Evolutionary conservation across 192 early-diverging fungal species (phyloP).

Genomic region (Globomyces pollinis-pini): DNA sequence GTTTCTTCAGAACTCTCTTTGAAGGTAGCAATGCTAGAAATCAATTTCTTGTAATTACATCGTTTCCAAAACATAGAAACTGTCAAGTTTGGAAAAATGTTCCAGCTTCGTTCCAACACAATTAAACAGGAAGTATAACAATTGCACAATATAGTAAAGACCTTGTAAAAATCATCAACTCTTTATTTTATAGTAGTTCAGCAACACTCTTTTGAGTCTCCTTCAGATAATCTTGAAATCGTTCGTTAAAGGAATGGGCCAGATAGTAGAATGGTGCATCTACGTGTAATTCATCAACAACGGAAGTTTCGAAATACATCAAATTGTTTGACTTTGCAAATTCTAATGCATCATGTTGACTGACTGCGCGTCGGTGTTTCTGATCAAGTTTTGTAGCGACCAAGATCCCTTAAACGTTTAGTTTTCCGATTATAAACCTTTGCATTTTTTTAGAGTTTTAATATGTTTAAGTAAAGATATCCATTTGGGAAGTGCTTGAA

Average conservation of each 20-base stretch:
- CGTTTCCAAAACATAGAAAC: too few relatives aligned
- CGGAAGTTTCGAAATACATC: slow-evolving; percentile 41
- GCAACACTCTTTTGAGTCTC: not conserved
- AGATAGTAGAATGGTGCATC: slow-evolving; percentile 48
- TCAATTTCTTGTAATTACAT: too few relatives aligned
- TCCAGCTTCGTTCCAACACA: too few relatives aligned
- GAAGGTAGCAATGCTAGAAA: too few relatives aligned
- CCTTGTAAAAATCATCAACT: too few relatives aligned
- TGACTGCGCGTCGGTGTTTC: slow-evolving; percentile 22
- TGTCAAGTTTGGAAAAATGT: too few relatives aligned
- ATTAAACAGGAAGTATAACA: too few relatives aligned
- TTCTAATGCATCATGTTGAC: slow-evolving; percentile 33
- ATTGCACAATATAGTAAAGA: too few relatives aligned
- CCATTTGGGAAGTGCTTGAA: slow-evolving; percentile 30
- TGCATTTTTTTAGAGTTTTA: slow-evolving; percentile 19
- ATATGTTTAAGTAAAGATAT: slow-evolving; percentile 27
- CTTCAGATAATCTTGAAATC: slow-evolving; percentile 7
- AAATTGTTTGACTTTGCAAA: slow-evolving; percentile 30
- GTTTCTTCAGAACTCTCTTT: too few relatives aligned
- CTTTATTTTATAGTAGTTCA: too few relatives aligned
- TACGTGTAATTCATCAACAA: slow-evolving; percentile 35
- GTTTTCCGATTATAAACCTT: too few relatives aligned
- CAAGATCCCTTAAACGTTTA: too few relatives aligned
- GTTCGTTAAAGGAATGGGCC: slow-evolving; percentile 28
- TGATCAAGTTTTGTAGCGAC: slow-evolving; percentile 41